A percentile compares a stretch with the other conserved stretches of the same genome.
These are phyloP conservation scores for Tricholoma saponaceum DNA, from an alignment of 768 basidiomycete species.

Conservation along the genomic window DNA sequence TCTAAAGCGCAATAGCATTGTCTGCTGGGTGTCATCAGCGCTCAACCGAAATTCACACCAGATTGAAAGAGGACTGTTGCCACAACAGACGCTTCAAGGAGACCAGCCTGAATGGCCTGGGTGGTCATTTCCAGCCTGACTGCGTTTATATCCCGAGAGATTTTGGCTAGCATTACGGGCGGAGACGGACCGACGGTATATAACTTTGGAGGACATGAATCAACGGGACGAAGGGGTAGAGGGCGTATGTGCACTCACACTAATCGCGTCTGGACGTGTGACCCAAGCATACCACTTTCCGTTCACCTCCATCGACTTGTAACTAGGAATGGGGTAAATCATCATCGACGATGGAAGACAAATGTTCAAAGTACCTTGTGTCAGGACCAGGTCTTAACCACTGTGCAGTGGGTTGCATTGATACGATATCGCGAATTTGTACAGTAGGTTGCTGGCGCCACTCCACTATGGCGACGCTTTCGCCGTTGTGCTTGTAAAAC, in stretches of 20 bases:
- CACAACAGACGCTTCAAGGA: conserved; percentile 42
- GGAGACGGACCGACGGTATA: conserved; percentile 17
- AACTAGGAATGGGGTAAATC: conserved; percentile 18
- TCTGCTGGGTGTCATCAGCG: not conserved
- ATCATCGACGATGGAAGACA: not conserved
- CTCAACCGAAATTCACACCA: conserved; percentile 44
- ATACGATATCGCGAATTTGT: conserved; percentile 32
- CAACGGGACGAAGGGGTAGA: not conserved
- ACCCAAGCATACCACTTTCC: conserved; percentile 40
- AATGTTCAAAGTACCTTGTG: not conserved
- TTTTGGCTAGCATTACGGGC: conserved; percentile 26
- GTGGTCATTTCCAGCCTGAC: conserved; percentile 44
- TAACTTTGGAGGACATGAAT: conserved; percentile 23
- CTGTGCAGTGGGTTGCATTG: conserved; percentile 28
- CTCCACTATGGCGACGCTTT: conserved; percentile 34
- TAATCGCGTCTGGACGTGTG: conserved; percentile 20
- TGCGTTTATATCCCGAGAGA: conserved; percentile 29
- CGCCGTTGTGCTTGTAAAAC: conserved; percentile 32
- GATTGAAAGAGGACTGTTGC: conserved; percentile 44
- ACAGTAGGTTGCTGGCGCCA: conserved; percentile 30
- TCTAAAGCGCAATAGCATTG: not conserved
- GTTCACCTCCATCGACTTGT: conserved; percentile 34
- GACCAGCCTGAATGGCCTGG: conserved; percentile 38
- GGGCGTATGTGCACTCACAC: conserved; percentile 14
- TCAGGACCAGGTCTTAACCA: conserved; percentile 28